Base-by-base conservation (phyloP, 169 alveolate species). In the Plasmodium adleri region DNA sequence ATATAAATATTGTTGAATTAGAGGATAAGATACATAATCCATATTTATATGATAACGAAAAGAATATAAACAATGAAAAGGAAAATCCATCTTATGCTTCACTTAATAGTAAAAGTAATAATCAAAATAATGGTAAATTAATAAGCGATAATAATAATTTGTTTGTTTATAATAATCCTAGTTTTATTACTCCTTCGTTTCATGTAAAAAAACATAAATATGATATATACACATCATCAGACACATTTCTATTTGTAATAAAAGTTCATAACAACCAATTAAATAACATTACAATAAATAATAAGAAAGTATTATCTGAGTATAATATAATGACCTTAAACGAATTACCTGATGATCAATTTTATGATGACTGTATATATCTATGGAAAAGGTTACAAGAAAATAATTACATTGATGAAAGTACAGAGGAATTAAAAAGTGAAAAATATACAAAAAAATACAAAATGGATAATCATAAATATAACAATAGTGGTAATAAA, bases 101-200 rank as follows among this genome's bases (percentile, higher is more conserved):
- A 17, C 2, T n/a, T 56, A 56, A 56, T 56, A 56, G 8, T 6
- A 39, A 6, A 39, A 39, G 10, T 39, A 39, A 0, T 39, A 39
- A 39, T 26, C 39, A 26, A 7, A 12, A 28, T 64, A 12, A 3
- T 13, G 15, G 17, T 64, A 26, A 22, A 64, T 26, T 26, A 8
- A 17, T 6, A 64, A 26, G 10, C 8, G 58, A 24, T 17, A 64
- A 64, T 22, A 26, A 12, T 8, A 39, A 39, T 39, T 5, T 39
- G 9, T 39, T 39, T 39, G 10, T 39, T 39, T 39, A 39, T 39
- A 39, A 39, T 39, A 39, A 39, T 39, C 47, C 47, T 39, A 74
- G 49, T 50, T 76, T 66, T 47, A 76, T 76, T 24, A 63, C 28
- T 9, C 89, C 78, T 2, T 15, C 58, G n/a, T 76, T 76, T 63